Percentiles rank a stretch among this genome's conserved stretches.
phyloP scores from a whole-genome alignment of 805 yeast species.

The Kazachstania kunashirensis region DNA sequence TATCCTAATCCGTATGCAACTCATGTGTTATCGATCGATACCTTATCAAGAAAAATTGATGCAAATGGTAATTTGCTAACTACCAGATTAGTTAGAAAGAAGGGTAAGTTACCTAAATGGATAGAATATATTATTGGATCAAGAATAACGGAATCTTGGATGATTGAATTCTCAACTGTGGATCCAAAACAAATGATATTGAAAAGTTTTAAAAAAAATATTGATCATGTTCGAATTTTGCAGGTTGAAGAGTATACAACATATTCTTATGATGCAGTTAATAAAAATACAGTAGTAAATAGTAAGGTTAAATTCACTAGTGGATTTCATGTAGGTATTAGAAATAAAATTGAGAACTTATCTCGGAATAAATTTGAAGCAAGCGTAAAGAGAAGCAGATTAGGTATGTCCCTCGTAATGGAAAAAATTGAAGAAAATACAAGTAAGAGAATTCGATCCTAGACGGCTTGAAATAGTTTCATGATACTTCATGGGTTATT shows the following conservation, averaged over 20 bases:
- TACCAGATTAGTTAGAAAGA: slow-evolving; percentile 64
- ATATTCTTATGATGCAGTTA: slow-evolving; percentile 35
- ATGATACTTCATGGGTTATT: too few species aligned
- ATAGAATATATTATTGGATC: slow-evolving; percentile 40
- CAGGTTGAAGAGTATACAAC: slow-evolving; percentile 68
- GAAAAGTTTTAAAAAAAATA: slow-evolving; percentile 65
- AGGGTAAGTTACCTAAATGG: slow-evolving; percentile 75
- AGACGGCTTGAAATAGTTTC: too few species aligned
- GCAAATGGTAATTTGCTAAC: slow-evolving; percentile 55
- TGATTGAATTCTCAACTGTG: slow-evolving; percentile 67
- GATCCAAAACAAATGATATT: slow-evolving; percentile 49
- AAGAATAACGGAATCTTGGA: slow-evolving; percentile 61
- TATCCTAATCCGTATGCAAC: slow-evolving; percentile 71
- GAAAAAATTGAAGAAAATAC: slow-evolving; percentile 38
- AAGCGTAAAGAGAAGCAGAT: slow-evolving; percentile 53
- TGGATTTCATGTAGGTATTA: slow-evolving; percentile 48
- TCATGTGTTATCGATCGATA: slow-evolving; percentile 79
- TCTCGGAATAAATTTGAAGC: slow-evolving; percentile 59
- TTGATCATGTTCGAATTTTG: slow-evolving; percentile 73
- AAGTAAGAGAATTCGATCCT: too few species aligned
- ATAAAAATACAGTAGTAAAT: slow-evolving; percentile 37
- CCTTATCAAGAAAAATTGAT: slow-evolving; percentile 55
- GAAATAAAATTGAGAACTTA: slow-evolving; percentile 74
- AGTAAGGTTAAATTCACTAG: slow-evolving; percentile 64
- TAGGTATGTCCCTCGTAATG: slow-evolving; percentile 75